Evolutionary conservation across 1,284 basidiomycete species (phyloP).

Genomic region (Jaminaea rosea): DNA sequence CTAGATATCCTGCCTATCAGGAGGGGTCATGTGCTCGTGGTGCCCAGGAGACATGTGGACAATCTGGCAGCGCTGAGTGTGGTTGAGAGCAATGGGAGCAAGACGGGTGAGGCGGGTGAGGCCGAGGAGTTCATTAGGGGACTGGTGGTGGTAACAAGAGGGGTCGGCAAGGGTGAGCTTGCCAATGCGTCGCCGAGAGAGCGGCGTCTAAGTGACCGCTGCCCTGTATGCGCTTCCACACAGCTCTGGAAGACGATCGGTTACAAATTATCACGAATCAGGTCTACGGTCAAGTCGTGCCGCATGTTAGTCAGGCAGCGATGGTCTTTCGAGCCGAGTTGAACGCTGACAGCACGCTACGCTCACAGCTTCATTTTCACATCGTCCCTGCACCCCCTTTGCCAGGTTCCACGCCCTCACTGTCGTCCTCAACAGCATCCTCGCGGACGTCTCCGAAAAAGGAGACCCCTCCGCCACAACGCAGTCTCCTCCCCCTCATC

Average conservation of each 20-base stretch:
- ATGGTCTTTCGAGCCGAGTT: not conserved
- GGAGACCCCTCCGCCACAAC: slow-evolving; percentile 4
- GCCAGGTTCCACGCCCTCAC: slow-evolving; percentile 16
- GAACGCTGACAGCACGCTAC: not conserved
- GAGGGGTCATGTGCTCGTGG: slow-evolving; percentile 12
- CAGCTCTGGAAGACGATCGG: slow-evolving; percentile 28
- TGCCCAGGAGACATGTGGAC: slow-evolving; percentile 10
- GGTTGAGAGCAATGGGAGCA: too few species aligned
- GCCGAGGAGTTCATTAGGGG: not conserved
- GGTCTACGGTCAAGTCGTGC: slow-evolving; percentile 69
- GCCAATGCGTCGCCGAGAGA: too few species aligned
- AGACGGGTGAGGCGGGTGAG: not conserved
- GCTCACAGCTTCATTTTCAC: slow-evolving; percentile 63
- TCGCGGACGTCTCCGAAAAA: not conserved
- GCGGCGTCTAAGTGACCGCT: too few species aligned
- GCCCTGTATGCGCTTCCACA: not conserved
- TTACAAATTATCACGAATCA: slow-evolving; percentile 50
- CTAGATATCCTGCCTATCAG: slow-evolving; percentile 16
- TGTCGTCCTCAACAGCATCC: not conserved
- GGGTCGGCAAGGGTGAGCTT: not conserved
- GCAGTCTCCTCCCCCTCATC: slow-evolving; percentile 11
- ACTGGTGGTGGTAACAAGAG: not conserved
- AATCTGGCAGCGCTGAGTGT: not conserved
- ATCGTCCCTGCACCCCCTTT: slow-evolving; percentile 63
- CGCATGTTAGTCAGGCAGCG: slow-evolving; percentile 55